These are phyloP conservation scores for Ophiosphaerella herpotricha DNA, from an alignment of 2,329 filamentous ascomycete genomes.

Conservation along the genomic window DNA sequence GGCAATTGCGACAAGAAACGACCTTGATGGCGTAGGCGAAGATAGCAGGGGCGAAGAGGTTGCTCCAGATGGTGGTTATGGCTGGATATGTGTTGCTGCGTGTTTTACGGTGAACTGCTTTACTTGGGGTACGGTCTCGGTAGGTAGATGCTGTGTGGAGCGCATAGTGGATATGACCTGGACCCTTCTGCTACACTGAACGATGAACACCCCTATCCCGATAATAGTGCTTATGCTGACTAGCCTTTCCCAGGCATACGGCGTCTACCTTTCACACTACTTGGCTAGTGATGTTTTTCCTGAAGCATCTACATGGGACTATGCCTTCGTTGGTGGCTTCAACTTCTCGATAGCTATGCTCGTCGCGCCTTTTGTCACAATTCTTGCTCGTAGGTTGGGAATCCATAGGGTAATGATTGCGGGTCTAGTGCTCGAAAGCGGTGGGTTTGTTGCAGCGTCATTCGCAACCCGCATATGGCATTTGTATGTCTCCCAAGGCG, in stretches of 20 bases:
- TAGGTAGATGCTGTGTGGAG: slow-evolving; percentile 1
- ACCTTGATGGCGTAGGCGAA: background rate
- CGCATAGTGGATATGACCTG: background rate
- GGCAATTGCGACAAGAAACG: background rate
- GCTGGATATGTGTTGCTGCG: slow-evolving; percentile 18
- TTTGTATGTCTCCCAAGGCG: slow-evolving; percentile 49
- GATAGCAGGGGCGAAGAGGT: background rate
- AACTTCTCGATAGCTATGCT: slow-evolving; percentile 45
- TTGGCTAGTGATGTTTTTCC: slow-evolving; percentile 42
- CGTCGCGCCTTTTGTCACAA: slow-evolving; percentile 39
- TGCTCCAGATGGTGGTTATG: slow-evolving; percentile 23
- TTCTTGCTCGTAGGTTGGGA: slow-evolving; percentile 30
- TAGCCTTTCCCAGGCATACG: slow-evolving; percentile 33
- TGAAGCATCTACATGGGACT: slow-evolving; percentile 42
- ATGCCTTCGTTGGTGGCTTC: slow-evolving; percentile 49
- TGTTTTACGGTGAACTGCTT: slow-evolving; percentile 17
- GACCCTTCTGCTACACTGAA: background rate
- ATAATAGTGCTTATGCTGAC: slow-evolving; percentile 4
- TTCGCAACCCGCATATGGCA: slow-evolving; percentile 48
- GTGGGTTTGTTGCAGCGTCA: slow-evolving; percentile 44
- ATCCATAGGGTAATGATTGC: slow-evolving; percentile 34
- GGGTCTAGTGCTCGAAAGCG: slow-evolving; percentile 41
- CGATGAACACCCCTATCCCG: background rate
- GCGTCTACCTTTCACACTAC: slow-evolving; percentile 52
- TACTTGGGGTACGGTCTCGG: slow-evolving; percentile 25